Evolutionary conservation across 1,139 yeast genomes (phyloP), one percentile per base, ranked within the genome.

Genomic region (Hansenula sp.): DNA sequence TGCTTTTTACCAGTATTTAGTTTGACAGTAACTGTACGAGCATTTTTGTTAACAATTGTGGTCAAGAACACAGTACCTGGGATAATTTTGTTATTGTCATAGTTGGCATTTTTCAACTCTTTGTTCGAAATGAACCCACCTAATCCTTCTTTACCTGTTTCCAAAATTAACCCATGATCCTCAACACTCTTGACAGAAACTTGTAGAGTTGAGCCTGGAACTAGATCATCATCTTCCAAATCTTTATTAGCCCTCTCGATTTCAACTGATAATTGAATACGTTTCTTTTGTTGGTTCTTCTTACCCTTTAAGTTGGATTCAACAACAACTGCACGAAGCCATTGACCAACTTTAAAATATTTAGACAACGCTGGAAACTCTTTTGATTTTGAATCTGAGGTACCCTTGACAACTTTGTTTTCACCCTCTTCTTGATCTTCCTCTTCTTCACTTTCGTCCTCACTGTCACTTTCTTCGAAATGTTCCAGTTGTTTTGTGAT

Each of bases 91-190:
- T 60, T 61, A 11, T 63, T 51, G 9, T 61, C 55, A 36, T 57
- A 47, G 7, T 56, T 57, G 2, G 66, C 63, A 36, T 54, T 47
- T 34, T 62, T 59, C 33, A 72, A 63, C 49, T 84, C 91, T 55
- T 83, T 84, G 56, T 80, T 81, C 3, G 96, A 77, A 47, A 93
- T 71, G 65, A 93, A 93, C 1, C 96, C 98, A 18, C 79, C 66
- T 15, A 75, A 48, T 10, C 65, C 69, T 13, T 71, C 65, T 43
- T 73, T 67, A 21, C 97, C 97, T 27, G 86, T 65, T 55, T 83
- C 85, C 42, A 91, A 67, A 47, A 88, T 78, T 15, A 82, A 75
- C 65, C 99, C 99, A 60, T 88, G 96, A 59, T 93, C 99, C 71
- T 93, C 98, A 21, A 88, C 67, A 42, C 95, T 84, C 47, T 73